Evolutionary conservation across 169 alveolate species (phyloP).

Genomic region (Eimeria tenella): DNA sequence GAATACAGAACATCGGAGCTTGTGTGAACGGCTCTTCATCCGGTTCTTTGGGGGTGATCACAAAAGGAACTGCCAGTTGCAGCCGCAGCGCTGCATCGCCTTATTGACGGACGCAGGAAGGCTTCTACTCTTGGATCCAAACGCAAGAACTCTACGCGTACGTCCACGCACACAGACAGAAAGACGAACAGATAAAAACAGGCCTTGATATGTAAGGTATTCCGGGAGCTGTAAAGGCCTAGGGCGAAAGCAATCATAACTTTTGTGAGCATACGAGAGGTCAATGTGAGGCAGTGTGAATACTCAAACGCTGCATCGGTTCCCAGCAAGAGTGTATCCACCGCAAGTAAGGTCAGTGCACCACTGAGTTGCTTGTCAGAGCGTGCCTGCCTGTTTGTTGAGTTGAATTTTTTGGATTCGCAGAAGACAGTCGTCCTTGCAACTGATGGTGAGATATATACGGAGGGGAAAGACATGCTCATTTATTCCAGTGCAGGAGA

Average conservation of each 20-base stretch:
- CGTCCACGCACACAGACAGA: background rate
- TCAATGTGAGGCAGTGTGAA: too few species aligned
- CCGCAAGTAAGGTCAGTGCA: too few species aligned
- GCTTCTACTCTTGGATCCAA: conserved; percentile 66
- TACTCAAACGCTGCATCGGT: too few species aligned
- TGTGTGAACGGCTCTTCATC: conserved; percentile 55
- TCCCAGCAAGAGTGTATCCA: too few species aligned
- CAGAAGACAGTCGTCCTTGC: conserved; percentile 62
- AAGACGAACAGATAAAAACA: background rate
- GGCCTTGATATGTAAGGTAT: background rate
- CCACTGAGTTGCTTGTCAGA: too few species aligned
- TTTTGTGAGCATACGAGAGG: too few species aligned
- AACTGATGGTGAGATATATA: conserved; percentile 50
- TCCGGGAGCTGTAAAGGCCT: background rate
- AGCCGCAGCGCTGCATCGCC: conserved; percentile 74
- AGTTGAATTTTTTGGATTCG: too few species aligned
- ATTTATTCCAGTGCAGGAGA: conserved; percentile 46
- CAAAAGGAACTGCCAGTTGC: conserved; percentile 64
- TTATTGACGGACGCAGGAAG: conserved; percentile 42
- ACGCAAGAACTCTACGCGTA: conserved; percentile 30
- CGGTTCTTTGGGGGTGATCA: conserved; percentile 46
- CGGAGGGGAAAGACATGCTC: conserved; percentile 66
- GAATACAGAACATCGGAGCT: conserved; percentile 54
- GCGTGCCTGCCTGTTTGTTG: too few species aligned
- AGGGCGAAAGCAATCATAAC: background rate